Percentiles rank a stretch among this genome's conserved stretches.
These are phyloP conservation scores for Choricystis sp. DNA, from an alignment of 139 green algal species.

Conservation along the genomic window DNA sequence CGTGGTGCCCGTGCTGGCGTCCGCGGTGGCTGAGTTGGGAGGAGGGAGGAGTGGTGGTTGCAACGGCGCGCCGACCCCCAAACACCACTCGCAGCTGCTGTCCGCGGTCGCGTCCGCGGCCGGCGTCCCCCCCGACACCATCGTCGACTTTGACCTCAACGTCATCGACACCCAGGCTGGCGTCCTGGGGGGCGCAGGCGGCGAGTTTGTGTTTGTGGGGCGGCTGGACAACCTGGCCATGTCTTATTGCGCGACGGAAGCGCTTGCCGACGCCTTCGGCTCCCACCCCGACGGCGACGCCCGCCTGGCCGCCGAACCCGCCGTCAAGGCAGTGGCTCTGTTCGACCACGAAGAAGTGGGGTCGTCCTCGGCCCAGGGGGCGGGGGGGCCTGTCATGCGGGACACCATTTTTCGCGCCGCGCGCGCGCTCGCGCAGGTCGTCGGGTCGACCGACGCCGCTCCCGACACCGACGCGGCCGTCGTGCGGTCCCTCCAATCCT, in stretches of 20 bases:
- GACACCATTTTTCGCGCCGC: constrained; percentile 72
- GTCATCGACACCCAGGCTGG: constrained; percentile 76
- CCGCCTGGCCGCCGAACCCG: constrained; percentile 38
- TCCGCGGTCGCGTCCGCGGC: constrained; percentile 59
- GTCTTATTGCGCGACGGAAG: constrained; percentile 50
- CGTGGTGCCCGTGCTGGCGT: constrained; percentile 68
- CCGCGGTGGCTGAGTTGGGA: constrained; percentile 6
- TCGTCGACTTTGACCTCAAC: constrained; percentile 94
- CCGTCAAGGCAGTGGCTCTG: constrained; percentile 63
- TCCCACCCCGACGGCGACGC: constrained; percentile 1
- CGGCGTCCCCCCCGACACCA: constrained; percentile 37
- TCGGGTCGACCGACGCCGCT: too few species aligned
- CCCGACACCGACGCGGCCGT: constrained; percentile 32
- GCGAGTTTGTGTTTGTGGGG: constrained; percentile 81
- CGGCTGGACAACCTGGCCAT: constrained; percentile 89
- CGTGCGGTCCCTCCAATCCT: constrained; percentile 40
- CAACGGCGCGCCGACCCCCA: background rate
- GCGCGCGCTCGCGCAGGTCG: constrained; percentile 22
- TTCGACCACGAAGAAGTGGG: constrained; percentile 97
- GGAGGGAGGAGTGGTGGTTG: too few species aligned
- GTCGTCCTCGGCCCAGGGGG: constrained; percentile 56
- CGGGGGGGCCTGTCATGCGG: constrained; percentile 70
- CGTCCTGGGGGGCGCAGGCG: constrained; percentile 23
- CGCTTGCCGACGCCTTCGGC: constrained; percentile 40
- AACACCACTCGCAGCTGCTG: constrained; percentile 63